Percentiles rank a stretch among this genome's conserved stretches.
Evolutionary conservation across 176 grass and related monocot genomes (phyloP).

Genomic region (Poa pratensis): DNA sequence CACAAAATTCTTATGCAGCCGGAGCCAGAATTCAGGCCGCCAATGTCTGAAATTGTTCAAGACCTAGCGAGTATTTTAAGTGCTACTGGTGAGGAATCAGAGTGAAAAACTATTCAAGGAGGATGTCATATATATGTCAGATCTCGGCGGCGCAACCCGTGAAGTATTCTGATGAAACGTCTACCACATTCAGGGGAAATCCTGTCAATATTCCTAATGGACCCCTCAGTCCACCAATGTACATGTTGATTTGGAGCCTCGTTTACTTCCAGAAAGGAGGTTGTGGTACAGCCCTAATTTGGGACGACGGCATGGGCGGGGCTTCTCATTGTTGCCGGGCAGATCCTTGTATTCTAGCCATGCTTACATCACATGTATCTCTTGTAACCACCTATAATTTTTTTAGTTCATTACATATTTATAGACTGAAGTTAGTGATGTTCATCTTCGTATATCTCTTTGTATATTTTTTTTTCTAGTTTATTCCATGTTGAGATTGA

Average conservation of each 20-base stretch:
- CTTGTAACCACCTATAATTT: slow-evolving; percentile 51
- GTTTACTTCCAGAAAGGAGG: slow-evolving; percentile 38
- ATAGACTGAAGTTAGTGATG: slow-evolving; percentile 28
- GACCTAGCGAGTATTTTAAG: slow-evolving; percentile 53
- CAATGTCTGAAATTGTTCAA: slow-evolving; percentile 80
- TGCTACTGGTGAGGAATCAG: slow-evolving; percentile 42
- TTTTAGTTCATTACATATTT: slow-evolving; percentile 26
- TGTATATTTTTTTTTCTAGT: slow-evolving; percentile 38
- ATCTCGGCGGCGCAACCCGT: neutral
- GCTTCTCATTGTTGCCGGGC: slow-evolving; percentile 25
- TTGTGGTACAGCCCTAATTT: slow-evolving; percentile 22
- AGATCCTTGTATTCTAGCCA: slow-evolving; percentile 38
- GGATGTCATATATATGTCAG: neutral
- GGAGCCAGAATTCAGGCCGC: slow-evolving; percentile 64
- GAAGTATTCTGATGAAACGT: slow-evolving; percentile 31
- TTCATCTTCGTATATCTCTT: slow-evolving; percentile 33
- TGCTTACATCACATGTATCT: slow-evolving; percentile 42
- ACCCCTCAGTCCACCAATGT: slow-evolving; percentile 27
- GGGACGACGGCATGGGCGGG: neutral
- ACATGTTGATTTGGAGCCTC: slow-evolving; percentile 54
- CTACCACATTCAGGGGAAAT: slow-evolving; percentile 1
- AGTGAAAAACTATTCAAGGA: slow-evolving; percentile 37
- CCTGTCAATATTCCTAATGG: slow-evolving; percentile 24
- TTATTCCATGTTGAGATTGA: slow-evolving; percentile 17
- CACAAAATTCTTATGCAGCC: slow-evolving; percentile 57